A percentile compares a stretch with the other conserved stretches of the same genome.
phyloP scores from a whole-genome alignment of 805 yeast species.

The Trichomonascus vanleenenianus region DNA sequence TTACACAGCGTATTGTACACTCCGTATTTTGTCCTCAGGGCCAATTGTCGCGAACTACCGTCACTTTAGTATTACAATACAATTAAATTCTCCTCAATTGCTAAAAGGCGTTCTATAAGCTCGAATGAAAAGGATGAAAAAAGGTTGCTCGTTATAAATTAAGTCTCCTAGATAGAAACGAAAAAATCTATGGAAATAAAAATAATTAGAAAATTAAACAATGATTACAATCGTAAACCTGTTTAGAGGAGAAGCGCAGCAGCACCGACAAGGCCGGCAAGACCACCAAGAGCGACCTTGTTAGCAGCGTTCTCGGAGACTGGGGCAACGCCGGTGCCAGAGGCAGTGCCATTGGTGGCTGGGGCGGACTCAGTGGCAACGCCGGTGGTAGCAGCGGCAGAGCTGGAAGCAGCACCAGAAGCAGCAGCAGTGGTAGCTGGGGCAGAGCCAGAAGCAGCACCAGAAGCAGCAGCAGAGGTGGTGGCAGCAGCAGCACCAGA shows the following conservation, averaged over 20 bases:
- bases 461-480: background rate
- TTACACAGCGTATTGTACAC: too few relatives aligned
- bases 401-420: background rate
- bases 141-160: too few relatives aligned
- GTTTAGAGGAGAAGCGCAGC: background rate
- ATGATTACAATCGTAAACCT: too few relatives aligned
- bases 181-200: background rate
- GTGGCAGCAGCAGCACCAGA: background rate
- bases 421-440: too few relatives aligned
- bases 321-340: conserved; percentile 1
- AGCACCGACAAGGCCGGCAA: background rate
- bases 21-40: too few relatives aligned
- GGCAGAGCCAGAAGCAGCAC: conserved; percentile 1
- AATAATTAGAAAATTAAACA: background rate
- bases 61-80: too few relatives aligned
- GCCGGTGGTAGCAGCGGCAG: background rate
- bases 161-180: background rate
- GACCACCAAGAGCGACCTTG: background rate
- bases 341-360: background rate
- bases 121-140: too few relatives aligned
- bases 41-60: too few relatives aligned
- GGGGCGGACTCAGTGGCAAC: background rate
- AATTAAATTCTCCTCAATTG: too few relatives aligned
- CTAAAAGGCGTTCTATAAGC: too few relatives aligned
- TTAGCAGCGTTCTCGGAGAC: background rate